A percentile compares a stretch with the other conserved stretches of the same genome.
Conservation (phyloP, 2,329 filamentous ascomycete genomes). For the Penicillium brevicompactum region DNA sequence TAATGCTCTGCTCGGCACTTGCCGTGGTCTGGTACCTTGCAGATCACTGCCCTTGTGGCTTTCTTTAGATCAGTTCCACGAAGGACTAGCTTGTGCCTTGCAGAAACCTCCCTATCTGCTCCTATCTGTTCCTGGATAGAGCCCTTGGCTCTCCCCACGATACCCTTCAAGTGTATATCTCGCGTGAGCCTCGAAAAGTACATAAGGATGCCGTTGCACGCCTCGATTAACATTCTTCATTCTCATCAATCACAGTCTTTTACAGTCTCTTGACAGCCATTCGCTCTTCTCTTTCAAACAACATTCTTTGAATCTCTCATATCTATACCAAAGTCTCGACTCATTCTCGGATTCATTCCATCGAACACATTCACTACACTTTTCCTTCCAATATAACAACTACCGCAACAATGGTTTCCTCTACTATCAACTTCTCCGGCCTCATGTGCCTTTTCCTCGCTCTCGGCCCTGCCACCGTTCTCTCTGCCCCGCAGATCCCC, state of each 20-base stretch:
- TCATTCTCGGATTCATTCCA: constrained; percentile 10
- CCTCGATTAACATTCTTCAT: constrained; percentile 8
- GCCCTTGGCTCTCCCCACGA: constrained; percentile 17
- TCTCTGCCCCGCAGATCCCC: constrained; percentile 31
- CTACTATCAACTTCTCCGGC: constrained; percentile 28
- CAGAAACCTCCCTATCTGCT: constrained; percentile 14
- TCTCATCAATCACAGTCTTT: constrained; percentile 15
- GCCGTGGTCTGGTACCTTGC: constrained; percentile 21
- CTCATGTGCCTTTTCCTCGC: constrained; percentile 35
- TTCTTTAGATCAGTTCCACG: constrained; percentile 15
- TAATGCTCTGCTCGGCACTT: constrained; percentile 5
- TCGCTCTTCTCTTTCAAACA: constrained; percentile 15
- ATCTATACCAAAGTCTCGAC: constrained; percentile 4
- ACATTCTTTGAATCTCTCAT: constrained; percentile 6
- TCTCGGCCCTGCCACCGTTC: constrained; percentile 28
- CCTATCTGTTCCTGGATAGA: constrained; percentile 10
- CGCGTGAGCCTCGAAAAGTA: constrained; percentile 16
- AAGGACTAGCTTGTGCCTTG: constrained; percentile 26
- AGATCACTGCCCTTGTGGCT: constrained; percentile 23
- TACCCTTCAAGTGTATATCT: constrained; percentile 10
- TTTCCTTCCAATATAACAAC: neutral
- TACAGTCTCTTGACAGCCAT: constrained; percentile 21
- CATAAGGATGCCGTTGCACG: constrained; percentile 20
- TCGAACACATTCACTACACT: neutral
- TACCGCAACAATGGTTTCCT: constrained; percentile 25